Evolutionary conservation across 192 early-diverging fungal species (phyloP), one percentile per base, ranked within the genome.

Genomic region (Podila horticola): DNA sequence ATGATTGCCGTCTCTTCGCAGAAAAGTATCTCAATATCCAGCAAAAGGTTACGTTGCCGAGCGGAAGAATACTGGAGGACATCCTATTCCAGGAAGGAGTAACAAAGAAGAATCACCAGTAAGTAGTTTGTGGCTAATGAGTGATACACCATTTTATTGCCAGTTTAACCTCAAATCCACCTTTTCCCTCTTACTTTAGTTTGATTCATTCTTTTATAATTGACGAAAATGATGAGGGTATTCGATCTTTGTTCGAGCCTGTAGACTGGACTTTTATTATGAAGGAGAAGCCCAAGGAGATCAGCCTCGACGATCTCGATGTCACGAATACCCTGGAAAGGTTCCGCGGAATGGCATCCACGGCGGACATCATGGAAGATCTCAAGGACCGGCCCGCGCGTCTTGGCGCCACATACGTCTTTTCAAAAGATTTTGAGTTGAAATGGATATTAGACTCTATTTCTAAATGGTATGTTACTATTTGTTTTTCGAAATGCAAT

Each of bases 131-230:
- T 31, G 31, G 2, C 31, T 31, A 31, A 31, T 31, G 5, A 31
- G 2, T 31, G 31, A 2, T 31, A 31, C 31, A 31, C 2, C 2
- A 31, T 31, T 2, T 31, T 9, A 26, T 41, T 12, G 17, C 7
- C 9, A 59, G 26, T 3, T 8, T 58, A 45, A 15, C 6, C 24
- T 59, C 66, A 41, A 22, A 41, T 34, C 28, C 2, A 33, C 2
- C 8, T 1, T 68, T 34, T 11, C 31, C 5, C 31, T 22, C 26
- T 8, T 67, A 28, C 17, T 61, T 48, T 61, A 61, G 58, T 50
- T 45, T 69, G 58, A 48, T 69, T 2, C 67, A 69, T n/a, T 69
- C 67, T 2, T 69, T 69, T 29, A 61, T 69, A 36, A 61, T 69
- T 13, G 58, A 69, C 60, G 67, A 30, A 26, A 28, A 24, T 20